Percentiles rank a stretch among this genome's conserved stretches.
Evolutionary conservation across 2,329 filamentous ascomycete genomes (phyloP).

Genomic region (Ophiostoma quercus): DNA sequence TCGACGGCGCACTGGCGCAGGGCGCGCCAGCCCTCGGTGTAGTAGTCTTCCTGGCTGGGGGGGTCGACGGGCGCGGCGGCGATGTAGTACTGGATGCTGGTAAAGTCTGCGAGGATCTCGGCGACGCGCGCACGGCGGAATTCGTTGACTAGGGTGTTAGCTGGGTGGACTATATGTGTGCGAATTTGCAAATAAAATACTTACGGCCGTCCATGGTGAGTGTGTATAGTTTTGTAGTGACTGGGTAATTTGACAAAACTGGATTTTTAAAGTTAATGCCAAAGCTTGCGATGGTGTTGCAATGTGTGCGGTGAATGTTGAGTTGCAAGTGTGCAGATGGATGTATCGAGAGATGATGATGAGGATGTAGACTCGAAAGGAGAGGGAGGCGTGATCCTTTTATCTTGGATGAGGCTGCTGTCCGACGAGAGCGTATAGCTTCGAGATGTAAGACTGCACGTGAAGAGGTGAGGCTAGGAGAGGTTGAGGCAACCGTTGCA

Average conservation of each 20-base stretch:
- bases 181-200: slow-evolving; percentile 15
- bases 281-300: background rate
- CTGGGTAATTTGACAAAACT: background rate
- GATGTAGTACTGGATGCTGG: slow-evolving; percentile 57
- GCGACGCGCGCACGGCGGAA: slow-evolving; percentile 56
- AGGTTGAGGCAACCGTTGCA: slow-evolving; percentile 18
- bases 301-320: background rate
- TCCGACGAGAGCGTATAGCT: background rate
- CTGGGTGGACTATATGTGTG: background rate
- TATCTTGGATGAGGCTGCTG: slow-evolving; percentile 19
- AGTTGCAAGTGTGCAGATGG: background rate
- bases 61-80: slow-evolving; percentile 53
- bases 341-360: background rate
- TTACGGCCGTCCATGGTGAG: slow-evolving; percentile 28
- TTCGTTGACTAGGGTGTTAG: slow-evolving; percentile 49
- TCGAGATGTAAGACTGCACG: background rate
- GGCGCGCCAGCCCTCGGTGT: slow-evolving; percentile 58
- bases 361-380: slow-evolving; percentile 22
- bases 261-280: background rate
- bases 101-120: slow-evolving; percentile 58
- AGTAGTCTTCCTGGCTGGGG: slow-evolving; percentile 52
- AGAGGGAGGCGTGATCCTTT: slow-evolving; percentile 21
- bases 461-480: slow-evolving; percentile 4
- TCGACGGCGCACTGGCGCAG: slow-evolving; percentile 59
- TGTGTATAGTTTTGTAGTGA: background rate